These are phyloP conservation scores for Hyaloscypha finlandica DNA, from an alignment of 495 filamentous ascomycete genomes.

Conservation along the genomic window DNA sequence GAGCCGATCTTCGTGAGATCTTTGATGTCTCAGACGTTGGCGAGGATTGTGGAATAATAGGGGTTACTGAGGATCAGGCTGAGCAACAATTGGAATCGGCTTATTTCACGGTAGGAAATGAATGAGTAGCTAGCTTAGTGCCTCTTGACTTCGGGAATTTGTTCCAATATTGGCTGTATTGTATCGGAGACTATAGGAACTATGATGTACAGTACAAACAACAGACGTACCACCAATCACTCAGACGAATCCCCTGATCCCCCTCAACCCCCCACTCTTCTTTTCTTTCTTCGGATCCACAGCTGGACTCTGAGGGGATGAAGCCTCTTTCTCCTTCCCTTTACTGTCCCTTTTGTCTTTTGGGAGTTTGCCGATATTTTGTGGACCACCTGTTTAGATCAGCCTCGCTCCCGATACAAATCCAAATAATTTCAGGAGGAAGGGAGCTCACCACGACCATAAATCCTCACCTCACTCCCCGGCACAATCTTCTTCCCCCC, in stretches of 20 bases:
- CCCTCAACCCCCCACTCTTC: constrained; percentile 49
- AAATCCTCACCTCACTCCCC: constrained; percentile 39
- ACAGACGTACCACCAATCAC: too few relatives aligned
- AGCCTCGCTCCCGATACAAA: constrained; percentile 27
- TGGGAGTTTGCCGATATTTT: constrained; percentile 47
- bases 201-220: neutral
- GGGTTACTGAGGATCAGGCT: too few relatives aligned
- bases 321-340: constrained; percentile 46
- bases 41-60: too few relatives aligned
- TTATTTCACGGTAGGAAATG: too few relatives aligned
- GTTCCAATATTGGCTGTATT: too few relatives aligned
- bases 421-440: constrained; percentile 6
- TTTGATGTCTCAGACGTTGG: too few relatives aligned
- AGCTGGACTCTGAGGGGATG: constrained; percentile 19
- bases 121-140: too few relatives aligned
- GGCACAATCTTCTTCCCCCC: constrained; percentile 41
- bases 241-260: constrained; percentile 52
- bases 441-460: constrained; percentile 42
- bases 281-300: constrained; percentile 56
- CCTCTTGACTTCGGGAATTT: too few relatives aligned
- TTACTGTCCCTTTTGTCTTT: constrained; percentile 39
- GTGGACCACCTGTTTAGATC: constrained; percentile 48
- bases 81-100: too few relatives aligned
- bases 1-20: too few relatives aligned
- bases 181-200: neutral